Evolutionary conservation across 2,329 filamentous ascomycete genomes (phyloP), one percentile per base, ranked within the genome.

Genomic region (Uncinocarpus reesii): DNA sequence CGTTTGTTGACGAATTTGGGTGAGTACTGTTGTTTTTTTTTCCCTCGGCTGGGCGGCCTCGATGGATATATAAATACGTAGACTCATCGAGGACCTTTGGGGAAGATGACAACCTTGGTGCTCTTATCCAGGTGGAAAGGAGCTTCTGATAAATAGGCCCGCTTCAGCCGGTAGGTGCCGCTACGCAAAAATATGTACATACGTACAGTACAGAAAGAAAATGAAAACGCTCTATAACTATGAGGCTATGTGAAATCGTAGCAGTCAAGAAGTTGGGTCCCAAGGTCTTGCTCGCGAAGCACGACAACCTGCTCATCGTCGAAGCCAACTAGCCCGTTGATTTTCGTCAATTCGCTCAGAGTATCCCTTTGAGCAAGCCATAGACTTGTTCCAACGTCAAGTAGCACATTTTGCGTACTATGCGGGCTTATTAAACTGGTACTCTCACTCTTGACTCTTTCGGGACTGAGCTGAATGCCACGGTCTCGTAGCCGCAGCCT

Each of bases 251-350:
- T 86, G 65, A 95, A 95, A 65, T 95, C 86, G 62, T 95, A 95
- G 36, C 92, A 80, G 60, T 89, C 76, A 53, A 95, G 65, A 52
- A 83, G 80, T 61, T 90, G 84, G 32, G 76, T 75, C 1, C 84
- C 84, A 21, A 77, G 71, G 21, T 69, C 70, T 65, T 77, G 40
- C 65, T 90, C 84, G 55, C 85, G 82, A 43, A 94, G 71, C 35
- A 95, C 79, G 52, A 94, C 81, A n/a, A 95, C 84, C 68, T 87
- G 87, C 65, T 94, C 86, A 36, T 94, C 86, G 59, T 95, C 87
- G 58, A 95, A 95, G 0, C 86, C 86, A 7, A 95, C 80, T 78
- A 84, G 90, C 44, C 75, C 74, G 52, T 72, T 65, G 32, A 69
- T 74, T 4, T 73, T 62, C 3, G 67, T 64, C 11, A 69, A 54